phyloP scores from a whole-genome alignment of 2,329 filamentous ascomycete species.

The Trichoderma koningiopsis region DNA sequence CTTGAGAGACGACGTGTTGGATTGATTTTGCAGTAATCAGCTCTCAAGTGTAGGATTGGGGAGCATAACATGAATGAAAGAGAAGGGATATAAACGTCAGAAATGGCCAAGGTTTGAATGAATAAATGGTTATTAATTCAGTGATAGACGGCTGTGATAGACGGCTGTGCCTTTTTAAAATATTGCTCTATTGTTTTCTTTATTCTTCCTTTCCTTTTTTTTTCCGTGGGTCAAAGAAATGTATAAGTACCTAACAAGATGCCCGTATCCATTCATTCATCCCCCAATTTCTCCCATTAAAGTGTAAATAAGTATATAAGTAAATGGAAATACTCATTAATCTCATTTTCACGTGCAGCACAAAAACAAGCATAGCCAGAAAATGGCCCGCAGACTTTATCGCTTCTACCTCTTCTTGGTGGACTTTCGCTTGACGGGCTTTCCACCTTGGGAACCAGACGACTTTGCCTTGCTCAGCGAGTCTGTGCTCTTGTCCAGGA shows the following conservation, averaged over 20 bases:
- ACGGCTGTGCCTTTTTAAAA: background rate
- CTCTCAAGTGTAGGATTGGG: background rate
- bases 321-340: conserved; percentile 2
- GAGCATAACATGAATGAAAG: background rate
- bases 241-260: background rate
- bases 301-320: background rate
- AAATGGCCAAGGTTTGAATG: background rate
- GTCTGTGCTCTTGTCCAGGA: conserved; percentile 63
- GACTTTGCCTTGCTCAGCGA: conserved; percentile 56
- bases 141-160: background rate
- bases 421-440: conserved; percentile 42
- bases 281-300: background rate
- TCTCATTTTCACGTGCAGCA: conserved; percentile 9
- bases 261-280: background rate
- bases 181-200: background rate
- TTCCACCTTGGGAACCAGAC: conserved; percentile 48
- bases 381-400: background rate
- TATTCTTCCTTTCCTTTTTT: background rate
- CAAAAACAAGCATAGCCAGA: background rate
- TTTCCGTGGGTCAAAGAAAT: background rate
- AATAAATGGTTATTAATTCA: background rate
- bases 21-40: conserved; percentile 42
- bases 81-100: background rate
- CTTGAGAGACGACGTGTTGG: conserved; percentile 69
- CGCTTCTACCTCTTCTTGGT: conserved; percentile 24